Evolutionary conservation across 1,284 basidiomycete genomes (phyloP).

Genomic region (Tilletia horrida): DNA sequence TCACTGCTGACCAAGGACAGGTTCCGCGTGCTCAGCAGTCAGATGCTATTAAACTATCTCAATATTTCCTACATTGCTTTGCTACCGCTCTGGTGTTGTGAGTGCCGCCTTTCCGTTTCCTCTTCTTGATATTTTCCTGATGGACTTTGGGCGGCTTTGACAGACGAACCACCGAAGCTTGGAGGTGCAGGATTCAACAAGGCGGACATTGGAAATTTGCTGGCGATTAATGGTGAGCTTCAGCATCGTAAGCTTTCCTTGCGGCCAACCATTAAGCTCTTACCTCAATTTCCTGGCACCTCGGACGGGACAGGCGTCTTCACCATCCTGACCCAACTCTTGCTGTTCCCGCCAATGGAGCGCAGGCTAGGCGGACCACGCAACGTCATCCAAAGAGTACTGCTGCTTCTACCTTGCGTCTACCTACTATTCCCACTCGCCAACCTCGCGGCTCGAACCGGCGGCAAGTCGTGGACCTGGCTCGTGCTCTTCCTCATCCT

Average conservation of each 20-base stretch:
- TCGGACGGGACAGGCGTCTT: conserved; percentile 36
- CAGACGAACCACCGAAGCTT: neutral
- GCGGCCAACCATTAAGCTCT: neutral
- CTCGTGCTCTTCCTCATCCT: conserved; percentile 8
- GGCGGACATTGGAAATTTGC: conserved; percentile 35
- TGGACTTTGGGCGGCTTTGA: neutral
- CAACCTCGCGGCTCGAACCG: conserved; percentile 33
- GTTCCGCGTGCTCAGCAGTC: conserved; percentile 41
- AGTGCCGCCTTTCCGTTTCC: neutral
- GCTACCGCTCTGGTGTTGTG: conserved; percentile 39
- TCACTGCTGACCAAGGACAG: conserved; percentile 29
- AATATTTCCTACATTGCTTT: conserved; percentile 38
- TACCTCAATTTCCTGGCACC: neutral
- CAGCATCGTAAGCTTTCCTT: neutral
- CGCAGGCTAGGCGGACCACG: conserved; percentile 48
- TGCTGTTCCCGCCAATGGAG: conserved; percentile 56
- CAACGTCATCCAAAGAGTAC: conserved; percentile 45
- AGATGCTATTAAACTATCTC: conserved; percentile 38
- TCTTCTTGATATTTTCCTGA: neutral
- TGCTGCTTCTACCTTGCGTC: conserved; percentile 51
- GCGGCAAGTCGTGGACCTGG: conserved; percentile 12
- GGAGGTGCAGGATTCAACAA: conserved; percentile 14
- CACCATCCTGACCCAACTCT: conserved; percentile 44
- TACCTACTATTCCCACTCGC: conserved; percentile 50
- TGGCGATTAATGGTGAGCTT: conserved; percentile 37